A percentile compares a stretch with the other conserved stretches of the same genome.
phyloP scores from a whole-genome alignment of 208 protist genomes.

The Acanthamoeba sp. region DNA sequence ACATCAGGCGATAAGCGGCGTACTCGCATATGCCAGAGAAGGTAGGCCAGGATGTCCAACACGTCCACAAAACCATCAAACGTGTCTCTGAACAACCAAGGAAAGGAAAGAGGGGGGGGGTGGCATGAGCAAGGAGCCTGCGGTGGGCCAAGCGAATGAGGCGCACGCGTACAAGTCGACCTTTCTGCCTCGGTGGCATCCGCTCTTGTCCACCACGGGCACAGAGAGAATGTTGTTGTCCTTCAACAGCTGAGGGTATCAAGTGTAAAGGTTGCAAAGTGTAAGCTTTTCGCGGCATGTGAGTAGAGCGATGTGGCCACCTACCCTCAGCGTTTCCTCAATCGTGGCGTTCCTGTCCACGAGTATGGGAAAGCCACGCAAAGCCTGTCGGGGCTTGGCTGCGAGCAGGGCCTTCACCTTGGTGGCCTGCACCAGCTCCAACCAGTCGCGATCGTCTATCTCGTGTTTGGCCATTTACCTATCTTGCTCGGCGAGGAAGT shows the following conservation, averaged over 20 bases:
- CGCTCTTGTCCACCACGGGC: not conserved
- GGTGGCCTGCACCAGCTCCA: not conserved
- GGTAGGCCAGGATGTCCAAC: conserved; percentile 9
- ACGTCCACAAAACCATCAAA: not conserved
- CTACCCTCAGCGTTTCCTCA: not conserved
- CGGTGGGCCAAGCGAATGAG: no score
- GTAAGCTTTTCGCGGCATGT: no score
- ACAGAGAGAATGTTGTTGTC: not conserved
- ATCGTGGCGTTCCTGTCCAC: not conserved
- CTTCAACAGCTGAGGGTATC: not conserved
- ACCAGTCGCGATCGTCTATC: not conserved
- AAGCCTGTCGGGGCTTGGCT: not conserved
- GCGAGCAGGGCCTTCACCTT: conserved; percentile 24
- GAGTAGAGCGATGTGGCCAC: not conserved
- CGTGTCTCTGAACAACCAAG: no score
- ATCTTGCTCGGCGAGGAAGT: no score
- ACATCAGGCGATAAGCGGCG: not conserved
- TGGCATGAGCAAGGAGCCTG: no score
- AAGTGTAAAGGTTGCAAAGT: no score
- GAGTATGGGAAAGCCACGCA: not conserved
- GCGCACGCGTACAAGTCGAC: not conserved
- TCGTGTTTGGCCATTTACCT: not conserved
- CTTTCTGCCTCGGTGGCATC: not conserved
- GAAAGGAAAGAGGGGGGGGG: no score
- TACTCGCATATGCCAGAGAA: not conserved